Percentiles rank a stretch among this genome's conserved stretches.
phyloP scores from a whole-genome alignment of 2,329 filamentous ascomycete genomes.

The Helotiales sp. region DNA sequence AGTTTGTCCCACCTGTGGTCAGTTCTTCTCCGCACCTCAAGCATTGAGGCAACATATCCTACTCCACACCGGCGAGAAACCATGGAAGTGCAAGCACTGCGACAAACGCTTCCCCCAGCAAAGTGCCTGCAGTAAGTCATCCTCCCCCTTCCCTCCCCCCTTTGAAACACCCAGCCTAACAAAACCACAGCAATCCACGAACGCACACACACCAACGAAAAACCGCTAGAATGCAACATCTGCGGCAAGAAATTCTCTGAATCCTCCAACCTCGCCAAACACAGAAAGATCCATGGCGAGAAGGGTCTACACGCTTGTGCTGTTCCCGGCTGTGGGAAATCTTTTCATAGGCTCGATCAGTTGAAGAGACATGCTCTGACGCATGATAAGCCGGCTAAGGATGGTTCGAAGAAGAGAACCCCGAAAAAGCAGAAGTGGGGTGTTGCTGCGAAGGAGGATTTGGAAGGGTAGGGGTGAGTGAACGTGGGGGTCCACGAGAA shows the following conservation, averaged over 20 bases:
- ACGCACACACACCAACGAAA: conserved; percentile 68
- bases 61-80: conserved; percentile 69
- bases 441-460: not conserved
- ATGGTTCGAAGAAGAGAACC: conserved; percentile 29
- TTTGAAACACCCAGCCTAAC: too few relatives aligned
- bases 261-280: conserved; percentile 70
- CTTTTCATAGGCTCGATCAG: conserved; percentile 65
- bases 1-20: conserved; percentile 52
- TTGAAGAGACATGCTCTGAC: conserved; percentile 58
- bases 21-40: conserved; percentile 68
- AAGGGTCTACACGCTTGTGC: conserved; percentile 57
- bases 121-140: conserved; percentile 62
- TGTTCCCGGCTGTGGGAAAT: conserved; percentile 55
- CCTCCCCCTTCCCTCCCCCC: too few relatives aligned
- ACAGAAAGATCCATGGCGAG: conserved; percentile 64
- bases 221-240: conserved; percentile 62
- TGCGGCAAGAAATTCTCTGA: conserved; percentile 66
- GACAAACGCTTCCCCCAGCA: conserved; percentile 68
- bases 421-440: conserved; percentile 1
- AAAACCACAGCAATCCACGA: conserved; percentile 68
- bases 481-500: too few relatives aligned
- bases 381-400: conserved; percentile 32
- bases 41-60: conserved; percentile 70
- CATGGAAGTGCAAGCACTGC: conserved; percentile 61
- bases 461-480: not conserved